Percentiles rank a stretch among this genome's conserved stretches.
Conservation (phyloP, 2,329 filamentous ascomycete genomes). For the Cytospora chrysosperma region DNA sequence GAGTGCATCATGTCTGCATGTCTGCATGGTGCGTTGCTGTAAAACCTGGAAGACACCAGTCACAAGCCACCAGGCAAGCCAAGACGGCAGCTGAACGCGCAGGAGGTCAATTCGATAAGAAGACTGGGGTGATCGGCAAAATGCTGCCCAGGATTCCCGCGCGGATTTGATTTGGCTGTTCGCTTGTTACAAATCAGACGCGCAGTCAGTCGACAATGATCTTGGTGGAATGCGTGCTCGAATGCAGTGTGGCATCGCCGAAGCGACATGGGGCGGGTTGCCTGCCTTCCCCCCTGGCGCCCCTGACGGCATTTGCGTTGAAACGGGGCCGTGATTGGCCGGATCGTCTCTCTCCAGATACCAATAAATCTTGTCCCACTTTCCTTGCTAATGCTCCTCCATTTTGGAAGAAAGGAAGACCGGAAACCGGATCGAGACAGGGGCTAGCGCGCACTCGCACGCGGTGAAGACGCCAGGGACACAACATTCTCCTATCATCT, state of each 20-base stretch:
- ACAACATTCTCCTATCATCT: background rate
- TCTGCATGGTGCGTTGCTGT: background rate
- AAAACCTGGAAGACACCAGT: background rate
- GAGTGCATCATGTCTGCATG: background rate
- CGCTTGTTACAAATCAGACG: background rate
- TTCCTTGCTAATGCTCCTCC: conserved; percentile 15
- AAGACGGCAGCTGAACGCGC: background rate
- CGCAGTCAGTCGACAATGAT: background rate
- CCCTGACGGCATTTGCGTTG: conserved; percentile 19
- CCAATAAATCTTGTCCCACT: conserved; percentile 14
- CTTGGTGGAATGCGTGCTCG: background rate
- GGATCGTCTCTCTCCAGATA: background rate
- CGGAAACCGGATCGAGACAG: conserved; percentile 18
- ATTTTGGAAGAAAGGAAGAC: conserved; percentile 8
- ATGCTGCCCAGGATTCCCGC: background rate
- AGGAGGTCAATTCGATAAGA: background rate
- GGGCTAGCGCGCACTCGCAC: conserved; percentile 13
- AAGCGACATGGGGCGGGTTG: conserved; percentile 12
- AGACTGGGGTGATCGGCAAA: background rate
- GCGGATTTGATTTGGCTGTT: background rate
- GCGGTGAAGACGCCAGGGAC: background rate
- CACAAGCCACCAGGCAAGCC: background rate
- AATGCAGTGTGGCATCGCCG: conserved; percentile 19
- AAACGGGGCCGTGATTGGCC: conserved; percentile 9
- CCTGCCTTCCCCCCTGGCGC: conserved; percentile 6